Conservation (phyloP, 495 filamentous ascomycete genomes). For the Aspergillus steynii region DNA sequence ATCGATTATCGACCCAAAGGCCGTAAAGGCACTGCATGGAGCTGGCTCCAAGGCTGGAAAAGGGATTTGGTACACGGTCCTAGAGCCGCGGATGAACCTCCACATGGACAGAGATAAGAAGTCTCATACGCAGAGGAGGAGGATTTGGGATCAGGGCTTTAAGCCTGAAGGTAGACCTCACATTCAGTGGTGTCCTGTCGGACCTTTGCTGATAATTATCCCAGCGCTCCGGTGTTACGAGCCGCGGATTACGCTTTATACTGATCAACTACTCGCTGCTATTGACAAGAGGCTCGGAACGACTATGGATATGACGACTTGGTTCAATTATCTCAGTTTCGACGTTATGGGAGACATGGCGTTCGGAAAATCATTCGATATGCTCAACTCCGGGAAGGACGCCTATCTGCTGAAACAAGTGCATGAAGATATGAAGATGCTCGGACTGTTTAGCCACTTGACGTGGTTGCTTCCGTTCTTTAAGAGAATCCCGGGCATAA, state of each 20-base stretch:
- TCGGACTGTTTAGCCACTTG: conserved; percentile 36
- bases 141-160: conserved; percentile 44
- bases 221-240: conserved; percentile 39
- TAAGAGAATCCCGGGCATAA: conserved; percentile 26
- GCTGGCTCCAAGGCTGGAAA: conserved; percentile 33
- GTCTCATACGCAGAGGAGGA: conserved; percentile 37
- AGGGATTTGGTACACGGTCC: conserved; percentile 42
- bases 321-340: conserved; percentile 50
- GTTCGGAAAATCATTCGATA: conserved; percentile 49
- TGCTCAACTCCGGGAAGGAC: conserved; percentile 37
- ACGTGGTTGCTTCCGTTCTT: conserved; percentile 41
- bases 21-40: conserved; percentile 34
- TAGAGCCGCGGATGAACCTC: conserved; percentile 33
- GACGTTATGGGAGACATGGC: conserved; percentile 56
- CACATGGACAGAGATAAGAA: conserved; percentile 35
- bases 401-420: conserved; percentile 33
- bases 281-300: conserved; percentile 17
- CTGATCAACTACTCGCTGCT: conserved; percentile 25
- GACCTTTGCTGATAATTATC: background rate
- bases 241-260: conserved; percentile 24
- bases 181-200: background rate
- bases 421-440: conserved; percentile 29
- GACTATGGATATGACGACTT: conserved; percentile 40
- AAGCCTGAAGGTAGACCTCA: conserved; percentile 26
- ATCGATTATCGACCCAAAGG: conserved; percentile 40